Conservation (phyloP, 2,329 filamentous ascomycete species). For the Orbilia quercus region DNA sequence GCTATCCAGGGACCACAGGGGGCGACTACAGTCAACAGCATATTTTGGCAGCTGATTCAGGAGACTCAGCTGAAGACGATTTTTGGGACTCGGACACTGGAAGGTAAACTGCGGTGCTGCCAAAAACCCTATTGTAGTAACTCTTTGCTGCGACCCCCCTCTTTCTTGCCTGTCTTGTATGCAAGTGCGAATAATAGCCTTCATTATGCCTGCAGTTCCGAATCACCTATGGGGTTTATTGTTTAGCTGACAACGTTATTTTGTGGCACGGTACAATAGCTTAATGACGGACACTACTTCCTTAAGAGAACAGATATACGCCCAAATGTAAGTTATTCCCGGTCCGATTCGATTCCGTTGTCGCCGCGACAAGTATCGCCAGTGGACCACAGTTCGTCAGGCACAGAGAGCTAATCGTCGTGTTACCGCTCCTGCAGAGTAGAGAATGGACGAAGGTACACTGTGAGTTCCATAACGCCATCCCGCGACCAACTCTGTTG, state of each 20-base stretch:
- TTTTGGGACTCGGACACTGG: conserved; percentile 51
- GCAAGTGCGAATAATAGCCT: conserved; percentile 17
- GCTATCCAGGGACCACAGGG: conserved; percentile 2
- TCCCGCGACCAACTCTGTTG: background rate
- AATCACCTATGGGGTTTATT: background rate
- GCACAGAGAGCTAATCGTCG: conserved; percentile 31
- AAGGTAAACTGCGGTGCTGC: conserved; percentile 27
- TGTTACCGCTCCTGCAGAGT: conserved; percentile 25
- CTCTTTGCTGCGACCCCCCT: background rate
- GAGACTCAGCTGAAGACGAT: conserved; percentile 47
- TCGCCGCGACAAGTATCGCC: background rate
- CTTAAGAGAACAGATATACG: conserved; percentile 48
- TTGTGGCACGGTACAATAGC: conserved; percentile 18
- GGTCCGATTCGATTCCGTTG: background rate
- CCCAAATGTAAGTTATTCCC: conserved; percentile 43
- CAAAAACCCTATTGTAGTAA: background rate
- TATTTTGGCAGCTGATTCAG: conserved; percentile 28
- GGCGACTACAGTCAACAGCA: conserved; percentile 23
- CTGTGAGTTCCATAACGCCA: conserved; percentile 28
- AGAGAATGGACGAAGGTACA: conserved; percentile 55
- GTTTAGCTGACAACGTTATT: conserved; percentile 21
- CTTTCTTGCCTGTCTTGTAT: background rate
- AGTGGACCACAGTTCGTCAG: too few species aligned
- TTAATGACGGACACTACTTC: conserved; percentile 56
- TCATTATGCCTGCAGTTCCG: conserved; percentile 5